Base-by-base conservation (phyloP, 2,329 filamentous ascomycete genomes). In the Stylonectria norvegica region DNA sequence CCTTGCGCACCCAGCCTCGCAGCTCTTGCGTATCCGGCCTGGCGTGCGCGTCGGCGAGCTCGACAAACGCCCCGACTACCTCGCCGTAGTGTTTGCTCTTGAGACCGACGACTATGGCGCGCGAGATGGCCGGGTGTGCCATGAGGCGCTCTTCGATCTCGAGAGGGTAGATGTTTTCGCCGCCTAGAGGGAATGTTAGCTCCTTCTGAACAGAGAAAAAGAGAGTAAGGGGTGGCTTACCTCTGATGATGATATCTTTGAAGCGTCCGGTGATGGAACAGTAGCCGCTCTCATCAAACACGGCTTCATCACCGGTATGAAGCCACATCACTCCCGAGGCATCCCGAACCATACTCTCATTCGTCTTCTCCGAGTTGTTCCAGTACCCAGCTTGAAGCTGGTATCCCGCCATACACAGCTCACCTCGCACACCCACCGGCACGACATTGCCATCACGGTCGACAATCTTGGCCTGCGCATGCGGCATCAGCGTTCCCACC, bases 211-310 rank as follows among this genome's bases (percentile, higher is more conserved):
- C n/a, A 38, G 4, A 5, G 18, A 8, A 1, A 23, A 20, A 7
- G 16, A 10, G 5, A 8, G 16, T 6, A 30, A 8, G 10, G 12
- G 20, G 9, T 19, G 36, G 23, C 66, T 38, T 53, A 72, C 81
- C 85, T 53, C 85, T 71, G 45, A 89, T 89, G 42, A 89, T 87
- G 23, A 89, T 87, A 43, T 89, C 85, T 66, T 89, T 89, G 65
- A 87, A 86, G 15, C 85, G 71, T 1, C 85, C 85, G 0, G 85
- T 89, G 50, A 89, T 88, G 5, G 70, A 73, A 50, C 83, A 87
- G 57, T 86, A 86, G 0, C 83, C 85, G 7, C 79, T 65, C 22
- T 79, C 75, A 43, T 88, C 83, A 42, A 82, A 79, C 5, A 83
- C 71, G 22, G 87, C 75, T 47, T 86, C 75, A 55, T 90, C 85